A percentile compares a stretch with the other conserved stretches of the same genome.
Conservation (phyloP, 306 rosid genomes). For the Castanospermum australe region DNA sequence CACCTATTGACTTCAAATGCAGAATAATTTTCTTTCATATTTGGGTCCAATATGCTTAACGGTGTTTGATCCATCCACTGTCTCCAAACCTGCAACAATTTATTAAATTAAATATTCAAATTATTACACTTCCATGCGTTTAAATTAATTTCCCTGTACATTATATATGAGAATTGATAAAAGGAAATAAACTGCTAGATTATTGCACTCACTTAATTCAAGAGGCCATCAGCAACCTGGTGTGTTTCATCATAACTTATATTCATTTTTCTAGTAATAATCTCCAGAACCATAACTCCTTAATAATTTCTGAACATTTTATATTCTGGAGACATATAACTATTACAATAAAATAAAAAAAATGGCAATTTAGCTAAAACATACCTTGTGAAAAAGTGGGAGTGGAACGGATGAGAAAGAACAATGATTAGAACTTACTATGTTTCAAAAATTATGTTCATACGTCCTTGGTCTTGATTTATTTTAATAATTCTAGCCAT, state of each 20-base stretch:
- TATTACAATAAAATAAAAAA: neutral
- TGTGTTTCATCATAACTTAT: neutral
- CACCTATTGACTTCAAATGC: slow-evolving; percentile 13
- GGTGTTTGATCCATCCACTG: slow-evolving; percentile 29
- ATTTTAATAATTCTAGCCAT: slow-evolving; percentile 33
- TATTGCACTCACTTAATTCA: neutral
- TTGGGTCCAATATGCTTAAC: slow-evolving; percentile 30
- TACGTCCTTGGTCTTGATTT: slow-evolving; percentile 29
- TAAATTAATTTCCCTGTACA: no score
- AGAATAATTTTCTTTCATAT: slow-evolving; percentile 6
- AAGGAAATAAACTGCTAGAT: neutral
- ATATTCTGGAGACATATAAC: slow-evolving; percentile 40
- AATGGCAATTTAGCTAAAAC: neutral
- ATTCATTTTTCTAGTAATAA: slow-evolving; percentile 31
- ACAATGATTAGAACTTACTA: slow-evolving; percentile 34
- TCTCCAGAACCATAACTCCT: slow-evolving; percentile 37
- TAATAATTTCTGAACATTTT: no score
- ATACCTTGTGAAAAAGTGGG: neutral
- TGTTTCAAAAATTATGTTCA: slow-evolving; percentile 34
- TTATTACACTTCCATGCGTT: neutral
- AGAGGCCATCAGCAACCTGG: neutral
- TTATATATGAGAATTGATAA: neutral
- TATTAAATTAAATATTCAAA: neutral
- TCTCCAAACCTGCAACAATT: slow-evolving; percentile 36
- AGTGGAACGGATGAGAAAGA: neutral